Evolutionary conservation across 345 rosid genomes (phyloP), one percentile per base, ranked within the genome.

Genomic region (Moricandia arvensis): DNA sequence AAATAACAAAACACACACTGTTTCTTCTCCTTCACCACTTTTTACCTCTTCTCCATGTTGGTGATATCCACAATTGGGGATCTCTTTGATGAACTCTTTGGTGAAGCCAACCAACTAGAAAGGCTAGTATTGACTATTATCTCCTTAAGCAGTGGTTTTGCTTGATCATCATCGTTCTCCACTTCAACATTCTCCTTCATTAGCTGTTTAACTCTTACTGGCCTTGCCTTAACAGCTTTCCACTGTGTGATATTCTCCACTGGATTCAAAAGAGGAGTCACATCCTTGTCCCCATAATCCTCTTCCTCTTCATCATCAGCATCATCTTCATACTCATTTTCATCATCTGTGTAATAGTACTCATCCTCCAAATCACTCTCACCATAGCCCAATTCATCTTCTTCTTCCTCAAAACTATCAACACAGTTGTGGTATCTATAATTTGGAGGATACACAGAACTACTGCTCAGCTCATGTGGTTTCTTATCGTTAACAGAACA

Each of bases 171-270:
- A 49, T 8, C 8, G 0, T 38, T 51, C 47, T 75, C 60, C 0
- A 13, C 68, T 12, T 61, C 80, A 17, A 68, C 27, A 33, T 91
- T 91, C 83, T 94, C 96, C 83, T 91, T 87, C 82, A 61, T 83
- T 16, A 43, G 49, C 27, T 75, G 79, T 76, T 80, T 77, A 11
- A 79, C 9, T 31, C 45, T 81, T 17, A 68, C 81, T 8, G 86
- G 86, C 78, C 75, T 90, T 21, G 92, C 86, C 82, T 94, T 94
- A 74, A 89, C 72, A 27, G 84, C 90, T 82, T 89, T 94, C 98
- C 98, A 94, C 77, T 91, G 95, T 11, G 75, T 65, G 43, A 86
- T 86, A 75, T 90, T 94, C 81, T 86, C 93, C 5, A 94, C 90
- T 0, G 98, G 98, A 76, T 85, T 91, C 80, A 94, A 45, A 13